Percentiles rank a stretch among this genome's conserved stretches.
Conservation (phyloP, 495 filamentous ascomycete genomes). For the Monascus purpureus region DNA sequence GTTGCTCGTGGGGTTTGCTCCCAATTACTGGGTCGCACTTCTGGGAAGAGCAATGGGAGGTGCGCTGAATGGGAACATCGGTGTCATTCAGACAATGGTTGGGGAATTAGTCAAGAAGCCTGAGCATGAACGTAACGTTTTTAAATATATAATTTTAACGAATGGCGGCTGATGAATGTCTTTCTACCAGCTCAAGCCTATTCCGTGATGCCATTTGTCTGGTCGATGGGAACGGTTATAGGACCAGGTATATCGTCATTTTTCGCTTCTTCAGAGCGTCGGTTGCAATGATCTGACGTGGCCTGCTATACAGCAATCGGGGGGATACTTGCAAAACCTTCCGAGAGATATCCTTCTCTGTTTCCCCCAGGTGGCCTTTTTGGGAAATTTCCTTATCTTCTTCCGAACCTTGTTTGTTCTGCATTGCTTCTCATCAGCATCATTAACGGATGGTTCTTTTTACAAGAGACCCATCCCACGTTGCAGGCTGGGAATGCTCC, state of each 20-base stretch:
- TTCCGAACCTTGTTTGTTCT: constrained; percentile 70
- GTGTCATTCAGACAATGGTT: constrained; percentile 87
- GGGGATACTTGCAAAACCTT: constrained; percentile 61
- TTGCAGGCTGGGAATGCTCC: constrained; percentile 47
- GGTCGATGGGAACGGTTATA: constrained; percentile 74
- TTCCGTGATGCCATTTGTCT: constrained; percentile 78
- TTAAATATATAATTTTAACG: not conserved
- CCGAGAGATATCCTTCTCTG: constrained; percentile 48
- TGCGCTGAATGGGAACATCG: constrained; percentile 74
- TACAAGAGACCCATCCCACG: constrained; percentile 72
- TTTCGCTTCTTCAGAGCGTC: not conserved
- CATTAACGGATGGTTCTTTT: constrained; percentile 52
- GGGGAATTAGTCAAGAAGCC: constrained; percentile 66
- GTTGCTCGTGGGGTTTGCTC: constrained; percentile 68
- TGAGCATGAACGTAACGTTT: constrained; percentile 58
- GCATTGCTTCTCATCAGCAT: constrained; percentile 59
- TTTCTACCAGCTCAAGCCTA: constrained; percentile 51
- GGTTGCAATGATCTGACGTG: constrained; percentile 8
- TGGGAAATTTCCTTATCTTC: constrained; percentile 63
- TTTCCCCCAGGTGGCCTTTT: constrained; percentile 54
- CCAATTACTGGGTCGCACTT: constrained; percentile 67
- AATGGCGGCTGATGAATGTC: not conserved
- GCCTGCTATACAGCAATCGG: constrained; percentile 42
- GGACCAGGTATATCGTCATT: constrained; percentile 40
- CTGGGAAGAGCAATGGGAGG: constrained; percentile 64